Evolutionary conservation across 2,329 filamentous ascomycete species (phyloP).

Genomic region (Fusarium nanum): DNA sequence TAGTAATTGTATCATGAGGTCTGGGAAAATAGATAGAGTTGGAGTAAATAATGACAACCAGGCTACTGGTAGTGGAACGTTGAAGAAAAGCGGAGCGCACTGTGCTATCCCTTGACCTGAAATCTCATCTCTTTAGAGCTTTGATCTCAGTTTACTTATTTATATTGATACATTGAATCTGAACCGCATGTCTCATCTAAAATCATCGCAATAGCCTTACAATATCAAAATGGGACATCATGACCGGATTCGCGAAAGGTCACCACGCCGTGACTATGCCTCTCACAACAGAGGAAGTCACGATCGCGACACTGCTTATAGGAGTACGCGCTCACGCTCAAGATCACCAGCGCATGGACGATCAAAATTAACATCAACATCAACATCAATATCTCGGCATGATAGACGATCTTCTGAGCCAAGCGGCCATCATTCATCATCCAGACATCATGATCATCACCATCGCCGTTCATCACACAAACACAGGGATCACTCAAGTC

Average conservation of each 20-base stretch:
- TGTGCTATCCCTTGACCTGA: constrained; percentile 39
- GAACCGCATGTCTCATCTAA: not conserved
- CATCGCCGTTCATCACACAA: constrained; percentile 43
- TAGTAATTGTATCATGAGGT: not conserved
- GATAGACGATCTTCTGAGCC: constrained; percentile 30
- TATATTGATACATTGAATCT: not conserved
- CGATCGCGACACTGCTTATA: constrained; percentile 23
- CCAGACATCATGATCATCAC: constrained; percentile 21
- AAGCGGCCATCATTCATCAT: constrained; percentile 28
- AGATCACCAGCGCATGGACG: constrained; percentile 40
- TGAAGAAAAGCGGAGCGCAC: constrained; percentile 42
- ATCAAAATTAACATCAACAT: constrained; percentile 25
- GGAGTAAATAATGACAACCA: not conserved
- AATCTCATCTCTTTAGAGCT: constrained; percentile 30
- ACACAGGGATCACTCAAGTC: constrained; percentile 35
- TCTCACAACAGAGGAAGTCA: constrained; percentile 36
- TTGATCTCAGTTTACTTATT: constrained; percentile 18
- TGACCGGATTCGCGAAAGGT: constrained; percentile 34
- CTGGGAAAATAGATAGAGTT: not conserved
- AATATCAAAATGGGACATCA: constrained; percentile 29
- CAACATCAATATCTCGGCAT: constrained; percentile 26
- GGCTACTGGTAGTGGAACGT: not conserved
- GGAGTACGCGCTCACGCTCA: constrained; percentile 40
- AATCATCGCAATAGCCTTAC: not conserved
- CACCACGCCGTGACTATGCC: constrained; percentile 37